Base-by-base conservation (phyloP, 176 grass and related monocot genomes). In the Carex scoparia region DNA sequence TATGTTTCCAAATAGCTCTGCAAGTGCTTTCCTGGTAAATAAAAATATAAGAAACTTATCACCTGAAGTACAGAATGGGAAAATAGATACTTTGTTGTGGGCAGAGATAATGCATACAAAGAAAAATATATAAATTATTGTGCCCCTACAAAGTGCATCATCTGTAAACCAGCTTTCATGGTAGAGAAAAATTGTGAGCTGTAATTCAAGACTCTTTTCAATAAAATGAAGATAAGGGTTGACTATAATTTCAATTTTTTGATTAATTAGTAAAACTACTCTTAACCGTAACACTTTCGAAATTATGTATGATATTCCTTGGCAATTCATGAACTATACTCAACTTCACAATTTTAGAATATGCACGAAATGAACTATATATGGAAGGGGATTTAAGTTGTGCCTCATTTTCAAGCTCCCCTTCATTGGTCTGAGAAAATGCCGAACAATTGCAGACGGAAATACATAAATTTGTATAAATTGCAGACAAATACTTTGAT, bases 21-120 rank as follows among this genome's bases (percentile, higher is more conserved):
- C 90, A 84, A 99, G 44, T 81, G 70, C 87, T 84, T 92, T 95
- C 84, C 97, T 99, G 97, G 81, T 87, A 65, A 87, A 79, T 84
- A 76, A 51, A 88, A 76, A 59, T 59, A 77, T 14, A 76, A 63
- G 42, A 4, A 83, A 30, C 18, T 83, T 53, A 83, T 12, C 59
- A 67, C 4, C 5, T 83, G 80, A 6, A 83, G 60, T 83, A 58
- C 30, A 35, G 13, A 67, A 35, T 28, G 16, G 58, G 16, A 57
- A 63, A 27, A 76, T 55, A 28, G 1, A 64, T 66, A 27, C 38
- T 31, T 46, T 42, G 15, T 56, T 48, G 59, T 83, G 48, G 15
- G 10, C 32, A 65, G 10, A 44, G 51, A 83, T 31, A 49, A 40
- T 48, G 61, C 80, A 65, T 66, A 61, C 18, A 83, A 61, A 58